Conservation (phyloP, 345 rosid species). For the Salix purpurea region DNA sequence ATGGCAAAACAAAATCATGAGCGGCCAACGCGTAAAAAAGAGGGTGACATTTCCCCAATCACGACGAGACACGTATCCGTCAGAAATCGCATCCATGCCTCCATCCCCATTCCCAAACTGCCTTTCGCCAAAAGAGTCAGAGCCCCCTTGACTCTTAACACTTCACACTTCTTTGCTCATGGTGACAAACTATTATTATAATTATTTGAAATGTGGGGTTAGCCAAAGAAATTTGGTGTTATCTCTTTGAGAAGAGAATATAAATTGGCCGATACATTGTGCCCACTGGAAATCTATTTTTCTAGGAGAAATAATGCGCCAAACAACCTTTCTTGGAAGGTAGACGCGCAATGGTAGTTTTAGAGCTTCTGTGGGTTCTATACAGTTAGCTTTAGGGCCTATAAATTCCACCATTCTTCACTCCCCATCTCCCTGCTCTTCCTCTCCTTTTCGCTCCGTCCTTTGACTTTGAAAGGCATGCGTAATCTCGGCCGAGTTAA, state of each 20-base stretch:
- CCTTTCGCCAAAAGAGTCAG: background rate
- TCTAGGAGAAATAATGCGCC: background rate
- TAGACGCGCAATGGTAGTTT: background rate
- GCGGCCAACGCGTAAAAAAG: slow-evolving; percentile 9
- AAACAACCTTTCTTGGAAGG: background rate
- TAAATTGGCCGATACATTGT: background rate
- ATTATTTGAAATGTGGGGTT: background rate
- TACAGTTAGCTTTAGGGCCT: background rate
- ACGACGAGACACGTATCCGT: background rate
- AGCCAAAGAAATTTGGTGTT: background rate
- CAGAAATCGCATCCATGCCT: background rate
- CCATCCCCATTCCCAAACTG: background rate
- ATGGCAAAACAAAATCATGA: background rate
- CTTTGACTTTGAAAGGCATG: background rate
- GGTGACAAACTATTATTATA: background rate
- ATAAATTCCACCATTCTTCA: background rate
- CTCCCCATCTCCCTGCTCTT: background rate
- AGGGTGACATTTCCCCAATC: background rate
- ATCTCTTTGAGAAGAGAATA: background rate
- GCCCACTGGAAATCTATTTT: background rate
- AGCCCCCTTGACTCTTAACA: background rate
- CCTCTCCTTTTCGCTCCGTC: background rate
- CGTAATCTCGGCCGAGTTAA: background rate
- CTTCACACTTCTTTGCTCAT: background rate
- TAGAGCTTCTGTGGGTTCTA: background rate